A percentile compares a stretch with the other conserved stretches of the same genome.
phyloP scores from a whole-genome alignment of 2,329 filamentous ascomycete species.

The Ceratocystis diversiconidia region DNA sequence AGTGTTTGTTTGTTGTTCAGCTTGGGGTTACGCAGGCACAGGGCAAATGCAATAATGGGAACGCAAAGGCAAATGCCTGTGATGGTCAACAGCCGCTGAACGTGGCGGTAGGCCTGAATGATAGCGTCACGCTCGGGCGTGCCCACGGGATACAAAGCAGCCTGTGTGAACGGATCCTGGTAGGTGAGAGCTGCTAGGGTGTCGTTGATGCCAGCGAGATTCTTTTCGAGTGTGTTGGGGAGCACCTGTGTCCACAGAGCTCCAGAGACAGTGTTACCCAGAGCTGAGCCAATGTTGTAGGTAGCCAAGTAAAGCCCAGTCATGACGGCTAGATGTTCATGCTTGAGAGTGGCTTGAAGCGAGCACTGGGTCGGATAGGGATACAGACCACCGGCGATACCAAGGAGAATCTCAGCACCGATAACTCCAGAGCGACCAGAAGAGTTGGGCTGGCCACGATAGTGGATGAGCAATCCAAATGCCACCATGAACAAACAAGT shows the following conservation, averaged over 20 bases:
- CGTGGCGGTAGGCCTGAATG: slow-evolving; percentile 32
- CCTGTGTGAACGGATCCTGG: slow-evolving; percentile 25
- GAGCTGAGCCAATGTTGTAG: slow-evolving; percentile 48
- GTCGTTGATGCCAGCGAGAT: slow-evolving; percentile 26
- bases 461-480: slow-evolving; percentile 50
- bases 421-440: slow-evolving; percentile 42
- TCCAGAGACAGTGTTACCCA: slow-evolving; percentile 46
- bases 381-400: slow-evolving; percentile 50
- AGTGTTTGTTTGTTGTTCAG: slow-evolving; percentile 33
- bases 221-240: slow-evolving; percentile 31
- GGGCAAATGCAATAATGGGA: slow-evolving; percentile 33
- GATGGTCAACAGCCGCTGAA: slow-evolving; percentile 34
- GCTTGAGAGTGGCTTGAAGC: slow-evolving; percentile 30
- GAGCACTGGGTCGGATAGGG: slow-evolving; percentile 35
- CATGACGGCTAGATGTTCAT: slow-evolving; percentile 46
- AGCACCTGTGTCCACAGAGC: slow-evolving; percentile 48
- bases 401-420: slow-evolving; percentile 47
- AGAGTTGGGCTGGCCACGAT: slow-evolving; percentile 36
- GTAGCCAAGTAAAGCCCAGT: slow-evolving; percentile 47
- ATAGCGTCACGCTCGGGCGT: slow-evolving; percentile 31
- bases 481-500: slow-evolving; percentile 49
- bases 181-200: slow-evolving; percentile 28
- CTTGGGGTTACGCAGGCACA: slow-evolving; percentile 32
- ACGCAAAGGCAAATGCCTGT: slow-evolving; percentile 36
- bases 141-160: slow-evolving; percentile 28